These are phyloP conservation scores for Solanum chiquidenum DNA, from an alignment of 257 asterid species.

Conservation along the genomic window DNA sequence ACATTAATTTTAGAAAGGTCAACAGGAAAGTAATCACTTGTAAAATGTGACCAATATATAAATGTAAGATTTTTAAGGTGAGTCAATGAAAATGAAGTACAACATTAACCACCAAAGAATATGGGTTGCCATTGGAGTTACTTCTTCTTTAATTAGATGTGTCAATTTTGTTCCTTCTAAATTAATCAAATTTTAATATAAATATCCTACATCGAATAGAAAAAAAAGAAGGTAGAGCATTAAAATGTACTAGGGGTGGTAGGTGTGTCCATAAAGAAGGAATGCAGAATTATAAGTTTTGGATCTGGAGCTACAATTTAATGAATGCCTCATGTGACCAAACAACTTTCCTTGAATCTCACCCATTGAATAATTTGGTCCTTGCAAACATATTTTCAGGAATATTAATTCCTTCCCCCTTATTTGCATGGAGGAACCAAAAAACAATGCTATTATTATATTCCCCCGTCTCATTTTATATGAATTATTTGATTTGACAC, in stretches of 20 bases:
- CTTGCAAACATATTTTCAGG: background rate
- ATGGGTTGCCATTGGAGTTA: background rate
- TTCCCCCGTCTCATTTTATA: too few species aligned
- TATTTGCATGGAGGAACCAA: background rate
- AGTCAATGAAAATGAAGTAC: background rate
- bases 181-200: background rate
- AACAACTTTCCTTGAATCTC: background rate
- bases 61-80: background rate
- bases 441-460: background rate
- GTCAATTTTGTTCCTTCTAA: background rate
- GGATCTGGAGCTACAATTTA: background rate
- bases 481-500: too few species aligned
- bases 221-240: background rate
- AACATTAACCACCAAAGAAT: background rate
- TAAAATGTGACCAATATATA: background rate
- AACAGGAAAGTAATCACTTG: background rate
- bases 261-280: background rate
- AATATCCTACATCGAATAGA: background rate
- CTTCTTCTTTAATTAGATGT: too few species aligned
- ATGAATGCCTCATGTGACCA: background rate
- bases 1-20: background rate
- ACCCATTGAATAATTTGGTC: background rate
- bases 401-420: background rate
- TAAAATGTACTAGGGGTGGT: background rate
- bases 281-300: background rate